These are phyloP conservation scores for Blastobotrys aristatus DNA, from an alignment of 1,139 yeast genomes.

Conservation along the genomic window DNA sequence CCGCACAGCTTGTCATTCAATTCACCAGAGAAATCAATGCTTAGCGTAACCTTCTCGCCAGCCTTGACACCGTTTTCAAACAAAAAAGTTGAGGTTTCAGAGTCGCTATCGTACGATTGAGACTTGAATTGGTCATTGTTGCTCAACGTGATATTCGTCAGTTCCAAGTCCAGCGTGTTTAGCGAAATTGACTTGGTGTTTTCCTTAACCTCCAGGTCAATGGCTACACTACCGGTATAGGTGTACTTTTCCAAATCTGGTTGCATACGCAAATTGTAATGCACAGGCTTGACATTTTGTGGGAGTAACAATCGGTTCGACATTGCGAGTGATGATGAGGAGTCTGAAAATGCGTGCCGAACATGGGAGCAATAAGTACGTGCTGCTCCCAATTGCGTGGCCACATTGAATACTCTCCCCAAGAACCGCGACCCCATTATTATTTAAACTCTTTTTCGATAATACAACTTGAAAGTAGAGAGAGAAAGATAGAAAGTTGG, in stretches of 20 bases:
- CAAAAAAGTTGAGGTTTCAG: constrained; percentile 60
- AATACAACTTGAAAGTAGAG: not conserved
- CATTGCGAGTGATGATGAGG: not conserved
- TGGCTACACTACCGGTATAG: constrained; percentile 60
- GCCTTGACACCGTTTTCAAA: constrained; percentile 46
- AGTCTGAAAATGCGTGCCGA: not conserved
- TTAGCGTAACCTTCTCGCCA: constrained; percentile 44
- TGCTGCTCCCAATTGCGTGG: not conserved
- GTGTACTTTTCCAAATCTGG: constrained; percentile 69
- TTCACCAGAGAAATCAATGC: constrained; percentile 59
- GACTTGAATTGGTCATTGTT: constrained; percentile 11
- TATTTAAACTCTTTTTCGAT: too few species aligned
- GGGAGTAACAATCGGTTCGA: constrained; percentile 60
- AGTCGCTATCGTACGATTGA: constrained; percentile 43
- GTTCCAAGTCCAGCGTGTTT: constrained; percentile 61
- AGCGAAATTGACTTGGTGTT: constrained; percentile 48
- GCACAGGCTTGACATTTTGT: constrained; percentile 62
- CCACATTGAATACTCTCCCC: not conserved
- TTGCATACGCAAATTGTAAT: constrained; percentile 66
- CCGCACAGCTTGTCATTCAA: constrained; percentile 78
- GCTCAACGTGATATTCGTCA: constrained; percentile 32
- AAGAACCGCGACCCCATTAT: not conserved
- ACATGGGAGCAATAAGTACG: constrained; percentile 3
- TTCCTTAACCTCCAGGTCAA: constrained; percentile 60
- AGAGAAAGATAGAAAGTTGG: too few species aligned